These are phyloP conservation scores for Starmerella stellata DNA, from an alignment of 805 yeast genomes.

Conservation along the genomic window DNA sequence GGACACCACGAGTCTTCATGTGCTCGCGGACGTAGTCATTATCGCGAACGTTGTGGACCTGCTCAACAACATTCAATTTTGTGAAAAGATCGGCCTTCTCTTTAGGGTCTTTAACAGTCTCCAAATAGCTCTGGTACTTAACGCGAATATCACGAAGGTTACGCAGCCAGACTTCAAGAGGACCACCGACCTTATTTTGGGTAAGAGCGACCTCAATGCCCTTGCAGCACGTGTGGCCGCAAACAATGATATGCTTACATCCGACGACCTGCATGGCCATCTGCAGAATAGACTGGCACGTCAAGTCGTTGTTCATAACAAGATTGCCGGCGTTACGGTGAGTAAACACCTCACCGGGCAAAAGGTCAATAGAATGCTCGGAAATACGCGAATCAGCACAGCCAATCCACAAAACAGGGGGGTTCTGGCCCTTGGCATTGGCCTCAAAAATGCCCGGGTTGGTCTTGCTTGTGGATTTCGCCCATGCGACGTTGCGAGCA, in stretches of 20 bases:
- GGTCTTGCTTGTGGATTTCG: constrained; percentile 28
- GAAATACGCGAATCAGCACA: constrained; percentile 85
- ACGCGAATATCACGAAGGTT: constrained; percentile 51
- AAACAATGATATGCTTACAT: constrained; percentile 62
- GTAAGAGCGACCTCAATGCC: constrained; percentile 70
- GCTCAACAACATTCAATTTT: constrained; percentile 58
- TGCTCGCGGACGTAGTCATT: constrained; percentile 57
- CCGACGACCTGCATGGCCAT: constrained; percentile 72
- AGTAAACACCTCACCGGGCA: constrained; percentile 82
- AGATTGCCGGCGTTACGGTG: constrained; percentile 80
- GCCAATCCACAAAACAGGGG: constrained; percentile 86
- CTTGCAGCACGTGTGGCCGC: constrained; percentile 94
- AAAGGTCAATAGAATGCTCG: constrained; percentile 54
- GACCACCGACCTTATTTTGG: constrained; percentile 45
- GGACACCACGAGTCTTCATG: constrained; percentile 39
- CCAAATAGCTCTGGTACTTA: constrained; percentile 34
- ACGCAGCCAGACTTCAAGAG: constrained; percentile 54
- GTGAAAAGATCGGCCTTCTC: constrained; percentile 44
- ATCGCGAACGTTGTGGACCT: constrained; percentile 43
- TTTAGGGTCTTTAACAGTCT: constrained; percentile 32
- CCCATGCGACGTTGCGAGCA: constrained; percentile 30
- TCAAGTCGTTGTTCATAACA: constrained; percentile 45
- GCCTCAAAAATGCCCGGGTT: constrained; percentile 42
- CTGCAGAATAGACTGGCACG: constrained; percentile 63
- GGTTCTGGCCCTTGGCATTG: constrained; percentile 73